Percentiles rank a stretch among this genome's conserved stretches.
Evolutionary conservation across 495 filamentous ascomycete species (phyloP).

Genomic region (Tuber microsphaerosporum): DNA sequence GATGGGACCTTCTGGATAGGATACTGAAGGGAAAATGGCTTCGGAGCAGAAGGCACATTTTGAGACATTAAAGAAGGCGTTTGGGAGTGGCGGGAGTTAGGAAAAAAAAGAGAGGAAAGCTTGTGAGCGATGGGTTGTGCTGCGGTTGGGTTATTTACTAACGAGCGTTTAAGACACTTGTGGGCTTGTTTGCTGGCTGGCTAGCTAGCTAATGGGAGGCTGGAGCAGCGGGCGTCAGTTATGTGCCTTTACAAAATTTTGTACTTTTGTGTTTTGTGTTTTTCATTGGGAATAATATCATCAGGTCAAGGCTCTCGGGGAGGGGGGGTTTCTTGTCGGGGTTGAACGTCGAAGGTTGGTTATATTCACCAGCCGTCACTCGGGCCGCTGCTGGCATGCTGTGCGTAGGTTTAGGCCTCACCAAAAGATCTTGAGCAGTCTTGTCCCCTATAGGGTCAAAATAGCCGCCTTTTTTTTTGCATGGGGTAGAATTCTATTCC

Average conservation of each 20-base stretch:
- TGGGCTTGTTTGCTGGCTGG: background rate
- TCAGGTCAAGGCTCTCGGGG: background rate
- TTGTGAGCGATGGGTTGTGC: background rate
- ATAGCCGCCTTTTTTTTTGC: background rate
- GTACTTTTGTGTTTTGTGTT: background rate
- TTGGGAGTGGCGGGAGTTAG: conserved; percentile 15
- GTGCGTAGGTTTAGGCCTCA: background rate
- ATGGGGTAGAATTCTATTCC: background rate
- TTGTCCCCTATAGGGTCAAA: background rate
- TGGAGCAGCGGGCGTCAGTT: background rate
- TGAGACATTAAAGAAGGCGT: conserved; percentile 51
- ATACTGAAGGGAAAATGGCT: conserved; percentile 71
- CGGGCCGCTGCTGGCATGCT: background rate
- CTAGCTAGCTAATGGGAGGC: background rate
- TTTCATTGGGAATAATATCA: background rate
- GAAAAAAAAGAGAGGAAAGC: background rate
- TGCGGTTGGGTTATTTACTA: background rate
- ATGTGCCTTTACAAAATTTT: background rate
- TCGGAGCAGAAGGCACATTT: conserved; percentile 65
- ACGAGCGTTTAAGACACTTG: background rate
- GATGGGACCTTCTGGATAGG: conserved; percentile 43
- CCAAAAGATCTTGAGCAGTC: background rate
- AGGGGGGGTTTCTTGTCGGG: background rate
- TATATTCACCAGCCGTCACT: background rate
- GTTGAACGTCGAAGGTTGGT: background rate